A percentile compares a stretch with the other conserved stretches of the same genome.
Evolutionary conservation across 2,329 filamentous ascomycete genomes (phyloP).

Genomic region (Tricladium varicosporioides): DNA sequence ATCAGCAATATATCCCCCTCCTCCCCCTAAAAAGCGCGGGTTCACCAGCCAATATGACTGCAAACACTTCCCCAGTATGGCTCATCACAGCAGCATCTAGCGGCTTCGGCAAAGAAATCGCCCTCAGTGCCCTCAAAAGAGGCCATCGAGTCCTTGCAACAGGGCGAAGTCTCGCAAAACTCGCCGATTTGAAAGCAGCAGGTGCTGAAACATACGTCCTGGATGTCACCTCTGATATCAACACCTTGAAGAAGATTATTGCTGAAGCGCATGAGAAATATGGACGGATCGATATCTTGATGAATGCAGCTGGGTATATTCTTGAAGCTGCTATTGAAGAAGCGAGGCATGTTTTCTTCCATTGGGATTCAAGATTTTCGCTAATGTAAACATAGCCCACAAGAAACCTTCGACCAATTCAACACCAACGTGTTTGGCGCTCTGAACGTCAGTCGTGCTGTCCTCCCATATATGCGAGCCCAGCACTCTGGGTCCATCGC

Average conservation of each 20-base stretch:
- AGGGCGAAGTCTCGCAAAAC: conserved; percentile 39
- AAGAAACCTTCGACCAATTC: conserved; percentile 43
- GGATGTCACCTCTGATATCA: conserved; percentile 40
- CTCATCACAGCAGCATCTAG: conserved; percentile 48
- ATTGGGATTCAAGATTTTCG: conserved; percentile 23
- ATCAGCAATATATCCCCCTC: too few relatives aligned
- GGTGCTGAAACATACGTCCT: conserved; percentile 38
- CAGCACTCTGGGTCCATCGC: conserved; percentile 42
- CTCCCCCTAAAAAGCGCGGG: too few relatives aligned
- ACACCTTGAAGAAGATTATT: conserved; percentile 36
- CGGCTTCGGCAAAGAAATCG: conserved; percentile 46
- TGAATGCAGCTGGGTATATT: conserved; percentile 46
- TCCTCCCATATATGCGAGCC: conserved; percentile 45
- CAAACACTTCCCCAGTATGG: conserved; percentile 36
- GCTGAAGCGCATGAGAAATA: conserved; percentile 39
- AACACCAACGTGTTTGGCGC: conserved; percentile 54
- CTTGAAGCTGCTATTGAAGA: conserved; percentile 45
- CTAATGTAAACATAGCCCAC: conserved; percentile 34
- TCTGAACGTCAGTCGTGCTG: conserved; percentile 46
- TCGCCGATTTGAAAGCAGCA: conserved; percentile 34
- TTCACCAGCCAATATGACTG: too few relatives aligned
- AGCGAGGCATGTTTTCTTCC: conserved; percentile 36
- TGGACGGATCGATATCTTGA: conserved; percentile 43
- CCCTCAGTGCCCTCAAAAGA: conserved; percentile 40
- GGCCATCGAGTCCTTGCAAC: conserved; percentile 47